Percentiles rank a stretch among this genome's conserved stretches.
These are phyloP conservation scores for Fusarium sp. DNA, from an alignment of 2,329 filamentous ascomycete species.

Conservation along the genomic window DNA sequence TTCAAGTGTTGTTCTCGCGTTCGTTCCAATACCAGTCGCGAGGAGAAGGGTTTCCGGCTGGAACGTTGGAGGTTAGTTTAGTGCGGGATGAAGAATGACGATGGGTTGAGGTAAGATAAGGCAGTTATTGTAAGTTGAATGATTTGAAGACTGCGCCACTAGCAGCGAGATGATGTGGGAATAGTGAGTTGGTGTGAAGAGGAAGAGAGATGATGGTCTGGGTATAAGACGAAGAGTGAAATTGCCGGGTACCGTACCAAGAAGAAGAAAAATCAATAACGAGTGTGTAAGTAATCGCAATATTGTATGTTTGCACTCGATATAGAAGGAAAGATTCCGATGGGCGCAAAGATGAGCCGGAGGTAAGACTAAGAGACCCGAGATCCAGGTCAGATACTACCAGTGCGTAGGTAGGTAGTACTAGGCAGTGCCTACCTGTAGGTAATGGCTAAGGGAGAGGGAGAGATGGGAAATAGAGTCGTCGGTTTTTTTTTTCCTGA, in stretches of 20 bases:
- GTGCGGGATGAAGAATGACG: conserved; percentile 16
- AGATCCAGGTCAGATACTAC: not conserved
- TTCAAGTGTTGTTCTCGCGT: conserved; percentile 6
- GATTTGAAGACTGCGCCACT: conserved; percentile 10
- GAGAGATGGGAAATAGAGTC: conserved; percentile 25
- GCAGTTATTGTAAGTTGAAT: not conserved
- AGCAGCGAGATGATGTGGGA: not conserved
- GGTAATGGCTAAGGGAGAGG: not conserved
- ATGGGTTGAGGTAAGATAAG: not conserved
- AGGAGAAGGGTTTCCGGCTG: conserved; percentile 16
- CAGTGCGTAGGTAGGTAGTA: not conserved
- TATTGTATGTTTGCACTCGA: conserved; percentile 7
- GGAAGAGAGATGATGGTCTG: not conserved
- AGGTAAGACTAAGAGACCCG: conserved; percentile 26
- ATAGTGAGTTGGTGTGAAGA: not conserved
- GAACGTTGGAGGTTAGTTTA: conserved; percentile 22
- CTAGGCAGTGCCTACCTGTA: not conserved
- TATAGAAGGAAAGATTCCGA: conserved; percentile 16
- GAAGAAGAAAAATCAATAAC: not conserved
- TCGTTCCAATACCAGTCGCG: conserved; percentile 27
- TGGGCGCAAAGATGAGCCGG: conserved; percentile 37
- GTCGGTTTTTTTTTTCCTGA: conserved; percentile 1
- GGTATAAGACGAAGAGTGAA: not conserved
- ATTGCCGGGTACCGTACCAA: not conserved
- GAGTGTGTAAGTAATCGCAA: not conserved